Base-by-base conservation (phyloP, 139 green algal species). In the Chlamydomonas asymmetrica region DNA sequence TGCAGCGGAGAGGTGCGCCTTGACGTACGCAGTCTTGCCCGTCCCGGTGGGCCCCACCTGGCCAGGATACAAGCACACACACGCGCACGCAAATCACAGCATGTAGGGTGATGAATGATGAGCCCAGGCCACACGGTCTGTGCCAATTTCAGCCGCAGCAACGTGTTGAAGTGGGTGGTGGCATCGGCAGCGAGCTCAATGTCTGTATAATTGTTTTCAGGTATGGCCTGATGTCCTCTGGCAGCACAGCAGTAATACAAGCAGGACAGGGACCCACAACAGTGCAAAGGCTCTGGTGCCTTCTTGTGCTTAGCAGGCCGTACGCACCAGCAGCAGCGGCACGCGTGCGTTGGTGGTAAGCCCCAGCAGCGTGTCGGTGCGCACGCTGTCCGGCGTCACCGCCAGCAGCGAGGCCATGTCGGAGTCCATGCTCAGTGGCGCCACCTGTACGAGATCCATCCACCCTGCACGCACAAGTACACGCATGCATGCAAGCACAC, bases 21-120 rank as follows among this genome's bases (percentile, higher is more conserved):
- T 83, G 52, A 92, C 77, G 76, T 89, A 90, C 10, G 76, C 81
- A 4, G 76, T 88, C 79, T 94, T 94, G 68, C 86, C 88, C 5
- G 88, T 89, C 35, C 85, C 81, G 31, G 82, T 90, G 9, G 85
- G 83, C 0, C 83, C 85, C 3, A 90, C 81, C 78, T 84, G 84
- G 43, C 70, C 68, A 52, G 2, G 70, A 68, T 16, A 90, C 64
- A 5, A 88, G 66, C n/a, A 90, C 59, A 2, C 13, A 13, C 45
- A 52, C 18, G n/a, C n/a, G n/a, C n/a, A n/a, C n/a, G n/a, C n/a
- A n/a, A n/a, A n/a, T n/a, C n/a, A n/a, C n/a, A n/a, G n/a, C n/a
- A n/a, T n/a, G n/a, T n/a, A n/a, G n/a, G n/a, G n/a, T n/a, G n/a
- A n/a, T n/a, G n/a, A n/a, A n/a, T n/a, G n/a, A n/a, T n/a, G n/a